Base-by-base conservation (phyloP, 73 alveolate species). In the Stentor roeselii region DNA sequence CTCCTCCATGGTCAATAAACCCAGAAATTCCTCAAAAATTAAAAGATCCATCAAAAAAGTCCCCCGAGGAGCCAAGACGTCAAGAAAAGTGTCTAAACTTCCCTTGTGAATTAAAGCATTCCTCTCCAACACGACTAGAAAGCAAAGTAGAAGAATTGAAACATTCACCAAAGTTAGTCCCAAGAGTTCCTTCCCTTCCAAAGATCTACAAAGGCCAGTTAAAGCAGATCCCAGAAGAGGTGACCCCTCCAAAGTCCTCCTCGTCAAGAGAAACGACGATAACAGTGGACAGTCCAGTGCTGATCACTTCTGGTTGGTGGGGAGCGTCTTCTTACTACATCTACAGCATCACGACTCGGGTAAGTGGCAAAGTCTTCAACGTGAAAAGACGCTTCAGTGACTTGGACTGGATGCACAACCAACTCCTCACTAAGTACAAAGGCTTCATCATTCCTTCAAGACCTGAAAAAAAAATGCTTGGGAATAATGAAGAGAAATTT, bases 381-480 rank as follows among this genome's bases (percentile, higher is more conserved):
- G 80, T 67, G 34, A 67, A 67, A 67, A 67, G 80, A 67, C n/a
- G 80, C 41, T 67, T 67, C 41, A 67, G 80, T 67, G 80, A 67
- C 37, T 67, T 67, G 41, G 80, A 67, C 2, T 67, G 80, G 80
- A 67, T 67, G 80, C 80, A 67, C 41, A 30, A 67, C 2, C 80
- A 21, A 11, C 37, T 67, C 27, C 42, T 67, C 15, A 21, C 37
- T 27, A 67, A 67, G 34, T 67, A 67, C 42, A 67, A 67, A 67
- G 80, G 80, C 2, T 67, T 67, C 34, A 67, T 67, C 41, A 67
- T 67, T 34, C 80, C 80, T 67, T 32, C 80, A 67, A 67, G 80
- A 2, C 80, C 80, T 21, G 80, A 67, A 15, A 67, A 67, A 2
- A 67, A 67, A 67, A 14, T 21, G 21, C 21, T 67, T 21, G 34